phyloP scores from a whole-genome alignment of 306 rosid genomes.

The Medicago arabica region DNA sequence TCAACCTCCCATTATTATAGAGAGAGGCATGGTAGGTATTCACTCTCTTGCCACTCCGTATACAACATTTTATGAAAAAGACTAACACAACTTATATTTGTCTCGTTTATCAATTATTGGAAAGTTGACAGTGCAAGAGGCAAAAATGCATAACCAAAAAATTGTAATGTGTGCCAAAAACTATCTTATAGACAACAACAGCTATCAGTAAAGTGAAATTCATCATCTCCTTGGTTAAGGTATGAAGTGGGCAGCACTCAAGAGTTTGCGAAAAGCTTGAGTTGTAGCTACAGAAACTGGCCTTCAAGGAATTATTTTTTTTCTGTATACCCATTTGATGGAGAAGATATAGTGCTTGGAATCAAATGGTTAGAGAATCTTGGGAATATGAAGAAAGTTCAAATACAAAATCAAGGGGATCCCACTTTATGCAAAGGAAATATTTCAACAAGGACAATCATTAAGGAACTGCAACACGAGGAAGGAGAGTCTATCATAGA shows the following conservation, averaged over 20 bases:
- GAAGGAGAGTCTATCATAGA: no score
- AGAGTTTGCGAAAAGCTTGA: not conserved
- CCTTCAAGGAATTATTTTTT: not conserved
- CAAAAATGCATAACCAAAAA: not conserved
- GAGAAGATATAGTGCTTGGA: no score
- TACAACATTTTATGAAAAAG: slow-evolving; percentile 63
- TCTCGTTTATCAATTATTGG: no score
- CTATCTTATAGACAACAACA: not conserved
- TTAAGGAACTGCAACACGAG: no score
- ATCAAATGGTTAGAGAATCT: no score
- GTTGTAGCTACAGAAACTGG: not conserved
- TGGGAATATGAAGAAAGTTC: no score
- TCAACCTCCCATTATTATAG: slow-evolving; percentile 53
- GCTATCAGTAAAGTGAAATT: not conserved
- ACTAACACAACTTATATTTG: slow-evolving; percentile 35
- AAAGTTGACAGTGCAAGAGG: not conserved
- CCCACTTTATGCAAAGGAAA: no score
- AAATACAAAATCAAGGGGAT: no score
- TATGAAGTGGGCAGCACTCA: not conserved
- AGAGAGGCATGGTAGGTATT: slow-evolving; percentile 57
- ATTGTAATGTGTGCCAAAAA: not conserved
- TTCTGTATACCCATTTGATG: no score
- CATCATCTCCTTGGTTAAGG: not conserved
- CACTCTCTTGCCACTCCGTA: slow-evolving; percentile 34
- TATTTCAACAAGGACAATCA: no score